Evolutionary conservation across 202 grass and related monocot genomes (phyloP).

Genomic region (Bolboschoenoplectus hybrid): DNA sequence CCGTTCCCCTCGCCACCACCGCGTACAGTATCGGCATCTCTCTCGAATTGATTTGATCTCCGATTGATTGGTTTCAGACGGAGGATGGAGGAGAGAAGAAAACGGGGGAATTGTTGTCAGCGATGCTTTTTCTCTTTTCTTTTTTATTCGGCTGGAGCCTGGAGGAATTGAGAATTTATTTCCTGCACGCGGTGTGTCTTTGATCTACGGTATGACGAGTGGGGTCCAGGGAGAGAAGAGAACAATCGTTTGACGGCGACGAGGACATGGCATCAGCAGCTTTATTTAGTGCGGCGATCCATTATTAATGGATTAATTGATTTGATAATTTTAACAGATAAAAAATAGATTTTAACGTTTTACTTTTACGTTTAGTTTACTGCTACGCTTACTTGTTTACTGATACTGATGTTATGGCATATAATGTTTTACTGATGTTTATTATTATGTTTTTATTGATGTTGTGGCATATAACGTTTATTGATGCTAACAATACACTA

Average conservation of each 20-base stretch:
- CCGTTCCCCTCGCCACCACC: conserved; percentile 74
- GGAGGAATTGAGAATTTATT: conserved; percentile 19
- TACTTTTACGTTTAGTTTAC: too few relatives aligned
- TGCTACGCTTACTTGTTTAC: too few relatives aligned
- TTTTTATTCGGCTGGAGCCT: background rate
- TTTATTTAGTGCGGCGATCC: background rate
- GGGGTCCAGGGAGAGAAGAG: too few relatives aligned
- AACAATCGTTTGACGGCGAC: too few relatives aligned
- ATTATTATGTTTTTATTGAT: too few relatives aligned
- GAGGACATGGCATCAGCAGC: background rate
- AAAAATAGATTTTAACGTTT: too few relatives aligned
- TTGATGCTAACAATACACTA: too few relatives aligned
- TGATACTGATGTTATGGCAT: too few relatives aligned
- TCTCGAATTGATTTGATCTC: background rate
- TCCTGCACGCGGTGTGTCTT: conserved; percentile 13
- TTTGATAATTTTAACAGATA: background rate
- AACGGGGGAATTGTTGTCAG: conserved; percentile 10
- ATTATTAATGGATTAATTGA: background rate
- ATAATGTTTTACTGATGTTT: too few relatives aligned
- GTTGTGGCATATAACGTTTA: too few relatives aligned
- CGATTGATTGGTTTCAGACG: conserved; percentile 42
- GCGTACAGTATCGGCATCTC: conserved; percentile 82
- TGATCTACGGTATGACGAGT: background rate
- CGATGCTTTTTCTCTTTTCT: background rate
- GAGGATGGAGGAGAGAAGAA: background rate